Evolutionary conservation across 371 early-diverging fungal species (phyloP).

Genomic region (Mucor irregularis): DNA sequence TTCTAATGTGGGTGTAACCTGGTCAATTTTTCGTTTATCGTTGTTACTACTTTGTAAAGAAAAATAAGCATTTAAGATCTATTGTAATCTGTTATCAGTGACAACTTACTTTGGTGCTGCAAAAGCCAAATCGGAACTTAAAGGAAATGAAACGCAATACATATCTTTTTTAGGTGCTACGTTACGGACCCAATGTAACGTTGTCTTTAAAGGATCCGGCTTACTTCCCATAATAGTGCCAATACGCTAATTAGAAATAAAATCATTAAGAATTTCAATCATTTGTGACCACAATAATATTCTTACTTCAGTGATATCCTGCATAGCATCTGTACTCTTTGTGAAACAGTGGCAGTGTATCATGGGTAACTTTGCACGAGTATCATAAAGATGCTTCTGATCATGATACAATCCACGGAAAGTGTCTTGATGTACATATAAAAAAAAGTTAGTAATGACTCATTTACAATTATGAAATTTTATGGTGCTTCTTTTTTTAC

Average conservation of each 20-base stretch:
- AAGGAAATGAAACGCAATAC: constrained; percentile 89
- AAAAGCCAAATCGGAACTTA: constrained; percentile 65
- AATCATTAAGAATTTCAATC: neutral
- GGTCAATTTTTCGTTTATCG: constrained; percentile 28
- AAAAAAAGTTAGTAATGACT: neutral
- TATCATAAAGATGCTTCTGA: constrained; percentile 33
- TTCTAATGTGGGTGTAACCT: constrained; percentile 5
- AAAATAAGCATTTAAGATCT: neutral
- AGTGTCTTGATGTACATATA: constrained; percentile 60
- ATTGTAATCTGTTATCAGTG: too few species aligned
- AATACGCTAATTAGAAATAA: constrained; percentile 39
- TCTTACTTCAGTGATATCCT: constrained; percentile 68
- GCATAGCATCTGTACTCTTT: constrained; percentile 68
- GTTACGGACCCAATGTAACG: constrained; percentile 80
- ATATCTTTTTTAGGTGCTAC: constrained; percentile 98
- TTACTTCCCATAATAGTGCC: constrained; percentile 51
- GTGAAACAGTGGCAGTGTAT: constrained; percentile 97
- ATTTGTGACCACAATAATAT: neutral
- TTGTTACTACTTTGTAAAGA: constrained; percentile 3
- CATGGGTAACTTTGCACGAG: constrained; percentile 65
- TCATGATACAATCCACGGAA: constrained; percentile 72
- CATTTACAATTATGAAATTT: neutral
- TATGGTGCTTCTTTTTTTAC: constrained; percentile 47
- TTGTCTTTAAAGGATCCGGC: constrained; percentile 47
- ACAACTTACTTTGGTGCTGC: constrained; percentile 14